Conservation (phyloP, 2,329 filamentous ascomycete genomes). For the Fusarium gaditjirri region DNA sequence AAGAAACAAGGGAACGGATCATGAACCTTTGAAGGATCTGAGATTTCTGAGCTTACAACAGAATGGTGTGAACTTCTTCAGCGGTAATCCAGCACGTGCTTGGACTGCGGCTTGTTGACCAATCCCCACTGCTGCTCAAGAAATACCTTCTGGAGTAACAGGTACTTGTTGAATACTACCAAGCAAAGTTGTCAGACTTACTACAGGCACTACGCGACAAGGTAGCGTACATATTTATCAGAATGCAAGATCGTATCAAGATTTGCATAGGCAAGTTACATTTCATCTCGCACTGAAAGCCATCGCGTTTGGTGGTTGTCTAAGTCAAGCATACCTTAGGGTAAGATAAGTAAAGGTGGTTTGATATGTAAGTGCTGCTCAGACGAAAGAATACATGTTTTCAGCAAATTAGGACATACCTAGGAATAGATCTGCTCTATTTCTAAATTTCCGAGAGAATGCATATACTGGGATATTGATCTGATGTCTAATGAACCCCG, state of each 20-base stretch:
- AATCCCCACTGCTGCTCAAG: slow-evolving; percentile 20
- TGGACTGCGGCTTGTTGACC: slow-evolving; percentile 8
- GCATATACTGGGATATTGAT: not conserved
- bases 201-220: not conserved
- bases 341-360: not conserved
- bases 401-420: not conserved
- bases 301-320: not conserved
- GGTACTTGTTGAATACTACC: slow-evolving; percentile 11
- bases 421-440: not conserved
- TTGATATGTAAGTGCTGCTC: not conserved
- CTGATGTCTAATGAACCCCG: not conserved
- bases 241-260: not conserved
- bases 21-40: not conserved
- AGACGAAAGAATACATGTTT: not conserved
- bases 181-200: not conserved
- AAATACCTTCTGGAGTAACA: not conserved
- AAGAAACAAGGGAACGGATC: not conserved
- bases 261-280: not conserved
- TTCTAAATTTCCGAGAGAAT: not conserved
- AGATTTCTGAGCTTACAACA: not conserved
- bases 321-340: not conserved
- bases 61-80: not conserved
- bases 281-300: not conserved
- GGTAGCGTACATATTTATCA: not conserved
- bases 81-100: slow-evolving; percentile 8